Evolutionary conservation across 176 grass and related monocot species (phyloP).

Genomic region (Eleusine indica): DNA sequence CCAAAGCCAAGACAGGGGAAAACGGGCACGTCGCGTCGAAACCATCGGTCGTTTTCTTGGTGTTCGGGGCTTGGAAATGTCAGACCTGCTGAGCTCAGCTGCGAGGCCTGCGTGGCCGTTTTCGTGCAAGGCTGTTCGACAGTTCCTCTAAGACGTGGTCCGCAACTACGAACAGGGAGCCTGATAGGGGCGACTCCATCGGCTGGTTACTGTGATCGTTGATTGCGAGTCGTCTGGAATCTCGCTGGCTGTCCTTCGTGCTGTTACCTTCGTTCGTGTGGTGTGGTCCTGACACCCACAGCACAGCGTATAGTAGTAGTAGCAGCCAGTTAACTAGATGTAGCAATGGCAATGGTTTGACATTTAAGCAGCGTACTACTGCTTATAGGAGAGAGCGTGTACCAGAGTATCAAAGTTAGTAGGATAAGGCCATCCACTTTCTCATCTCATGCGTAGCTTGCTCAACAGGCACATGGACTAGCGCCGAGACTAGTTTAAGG

Average conservation of each 20-base stretch:
- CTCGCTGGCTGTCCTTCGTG: not conserved
- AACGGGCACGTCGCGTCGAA: not conserved
- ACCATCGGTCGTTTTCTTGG: not conserved
- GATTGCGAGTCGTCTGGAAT: constrained; percentile 1
- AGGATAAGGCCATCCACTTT: too few relatives aligned
- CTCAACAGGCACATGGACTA: not conserved
- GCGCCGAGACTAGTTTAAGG: too few relatives aligned
- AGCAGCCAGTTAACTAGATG: not conserved
- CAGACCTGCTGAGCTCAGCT: not conserved
- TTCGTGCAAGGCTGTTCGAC: not conserved
- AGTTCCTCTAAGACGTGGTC: not conserved
- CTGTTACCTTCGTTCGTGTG: not conserved
- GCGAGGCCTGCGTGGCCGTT: not conserved
- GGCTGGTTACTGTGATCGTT: not conserved
- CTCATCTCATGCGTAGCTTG: not conserved
- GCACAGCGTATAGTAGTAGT: not conserved
- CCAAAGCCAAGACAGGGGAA: not conserved
- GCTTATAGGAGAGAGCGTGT: not conserved
- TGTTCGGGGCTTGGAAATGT: constrained; percentile 10
- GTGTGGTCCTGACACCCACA: not conserved
- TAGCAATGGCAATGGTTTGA: not conserved
- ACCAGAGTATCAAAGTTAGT: not conserved
- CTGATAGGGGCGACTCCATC: not conserved
- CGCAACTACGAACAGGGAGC: not conserved
- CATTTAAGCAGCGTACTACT: not conserved